Percentiles rank a stretch among this genome's conserved stretches.
These are phyloP conservation scores for Cercospora zeae-maydis DNA, from an alignment of 2,329 filamentous ascomycete genomes.

Conservation along the genomic window DNA sequence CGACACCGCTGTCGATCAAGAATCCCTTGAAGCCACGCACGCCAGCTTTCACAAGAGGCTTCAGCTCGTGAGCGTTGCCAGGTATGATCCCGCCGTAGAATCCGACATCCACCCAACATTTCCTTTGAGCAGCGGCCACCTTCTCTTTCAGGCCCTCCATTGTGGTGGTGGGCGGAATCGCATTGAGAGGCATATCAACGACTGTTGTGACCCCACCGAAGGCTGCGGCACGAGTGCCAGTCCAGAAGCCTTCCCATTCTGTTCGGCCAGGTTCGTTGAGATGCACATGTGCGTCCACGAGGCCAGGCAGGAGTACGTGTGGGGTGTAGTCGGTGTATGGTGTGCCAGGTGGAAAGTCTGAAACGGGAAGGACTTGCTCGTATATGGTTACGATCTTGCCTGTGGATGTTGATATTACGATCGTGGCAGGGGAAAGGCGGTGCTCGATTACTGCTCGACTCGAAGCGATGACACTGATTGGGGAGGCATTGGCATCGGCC, in stretches of 20 bases:
- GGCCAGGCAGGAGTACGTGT: conserved; percentile 77
- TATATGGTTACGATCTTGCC: conserved; percentile 81
- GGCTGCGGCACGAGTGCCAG: conserved; percentile 86
- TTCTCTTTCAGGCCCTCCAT: conserved; percentile 79
- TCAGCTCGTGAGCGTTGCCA: conserved; percentile 76
- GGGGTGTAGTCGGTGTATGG: conserved; percentile 82
- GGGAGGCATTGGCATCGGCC: conserved; percentile 17
- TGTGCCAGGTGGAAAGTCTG: conserved; percentile 68
- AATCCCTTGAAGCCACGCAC: conserved; percentile 98
- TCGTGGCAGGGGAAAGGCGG: conserved; percentile 74
- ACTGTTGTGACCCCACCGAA: conserved; percentile 96
- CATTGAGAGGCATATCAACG: conserved; percentile 95
- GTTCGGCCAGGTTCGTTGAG: conserved; percentile 94
- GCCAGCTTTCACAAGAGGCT: conserved; percentile 75
- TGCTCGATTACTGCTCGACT: conserved; percentile 77
- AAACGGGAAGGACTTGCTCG: conserved; percentile 68
- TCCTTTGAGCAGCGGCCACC: conserved; percentile 72
- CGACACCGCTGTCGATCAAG: conserved; percentile 91
- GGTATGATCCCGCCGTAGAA: conserved; percentile 96
- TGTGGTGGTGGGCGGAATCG: conserved; percentile 93
- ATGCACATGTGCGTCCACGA: conserved; percentile 96
- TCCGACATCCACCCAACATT: conserved; percentile 98
- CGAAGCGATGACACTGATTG: conserved; percentile 74
- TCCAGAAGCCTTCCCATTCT: conserved; percentile 98
- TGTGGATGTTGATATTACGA: conserved; percentile 70